Evolutionary conservation across 1,284 basidiomycete genomes (phyloP).

Genomic region (Microbotryum silenes-acaulis): DNA sequence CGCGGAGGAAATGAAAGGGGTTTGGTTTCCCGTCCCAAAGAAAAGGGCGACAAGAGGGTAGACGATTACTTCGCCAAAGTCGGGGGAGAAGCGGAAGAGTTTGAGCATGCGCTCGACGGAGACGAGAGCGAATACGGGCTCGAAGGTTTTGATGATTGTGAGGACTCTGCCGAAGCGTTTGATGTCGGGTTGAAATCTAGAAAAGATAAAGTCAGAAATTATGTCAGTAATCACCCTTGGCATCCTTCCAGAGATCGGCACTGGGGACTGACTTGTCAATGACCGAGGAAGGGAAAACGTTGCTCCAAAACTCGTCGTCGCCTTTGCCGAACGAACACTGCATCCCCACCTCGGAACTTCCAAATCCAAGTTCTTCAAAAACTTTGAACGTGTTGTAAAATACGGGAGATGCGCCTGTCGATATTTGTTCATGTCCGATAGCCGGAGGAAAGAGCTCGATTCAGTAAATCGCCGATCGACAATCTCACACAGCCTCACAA

Average conservation of each 20-base stretch:
- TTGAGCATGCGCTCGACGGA: constrained; percentile 54
- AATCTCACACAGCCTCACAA: constrained; percentile 40
- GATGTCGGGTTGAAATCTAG: constrained; percentile 44
- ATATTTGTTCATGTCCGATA: constrained; percentile 13
- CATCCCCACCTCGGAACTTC: constrained; percentile 51
- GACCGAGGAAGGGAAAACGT: constrained; percentile 55
- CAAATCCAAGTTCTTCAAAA: constrained; percentile 52
- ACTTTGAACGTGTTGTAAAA: constrained; percentile 36
- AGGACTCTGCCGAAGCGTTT: constrained; percentile 54
- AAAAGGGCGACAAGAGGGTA: constrained; percentile 38
- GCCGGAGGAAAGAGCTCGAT: constrained; percentile 8
- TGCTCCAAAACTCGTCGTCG: constrained; percentile 53
- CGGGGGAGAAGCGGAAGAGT: constrained; percentile 53
- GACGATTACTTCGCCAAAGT: constrained; percentile 41
- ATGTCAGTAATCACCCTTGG: not conserved
- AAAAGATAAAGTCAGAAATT: not conserved
- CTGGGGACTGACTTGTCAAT: constrained; percentile 38
- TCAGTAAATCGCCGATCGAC: constrained; percentile 52
- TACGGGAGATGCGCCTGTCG: constrained; percentile 19
- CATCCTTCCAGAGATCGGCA: not conserved
- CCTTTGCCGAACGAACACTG: constrained; percentile 59
- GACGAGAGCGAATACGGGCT: constrained; percentile 53
- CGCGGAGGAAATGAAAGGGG: constrained; percentile 52
- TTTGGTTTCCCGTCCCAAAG: constrained; percentile 51
- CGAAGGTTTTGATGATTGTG: constrained; percentile 49